Percentiles rank a stretch among this genome's conserved stretches.
These are phyloP conservation scores for Metschnikowia proteae DNA, from an alignment of 805 yeast species.

Conservation along the genomic window DNA sequence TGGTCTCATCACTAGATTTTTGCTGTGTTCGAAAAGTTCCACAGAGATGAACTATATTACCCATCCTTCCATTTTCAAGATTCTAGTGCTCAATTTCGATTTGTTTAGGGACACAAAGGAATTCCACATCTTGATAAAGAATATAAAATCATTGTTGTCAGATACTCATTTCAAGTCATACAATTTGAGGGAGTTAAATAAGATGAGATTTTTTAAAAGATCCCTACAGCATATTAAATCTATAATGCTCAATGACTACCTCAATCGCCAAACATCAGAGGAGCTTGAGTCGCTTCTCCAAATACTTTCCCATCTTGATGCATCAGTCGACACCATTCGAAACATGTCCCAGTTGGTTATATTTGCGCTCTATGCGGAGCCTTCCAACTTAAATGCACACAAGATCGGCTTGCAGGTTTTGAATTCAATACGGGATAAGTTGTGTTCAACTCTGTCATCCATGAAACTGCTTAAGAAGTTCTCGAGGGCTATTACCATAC, in stretches of 20 bases:
- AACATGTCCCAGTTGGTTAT: slow-evolving; percentile 46
- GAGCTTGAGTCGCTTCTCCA: slow-evolving; percentile 22
- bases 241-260: slow-evolving; percentile 10
- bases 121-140: slow-evolving; percentile 52
- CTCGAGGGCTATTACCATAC: slow-evolving; percentile 55
- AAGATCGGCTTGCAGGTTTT: slow-evolving; percentile 33
- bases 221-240: slow-evolving; percentile 49
- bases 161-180: slow-evolving; percentile 48
- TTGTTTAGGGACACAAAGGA: slow-evolving; percentile 56
- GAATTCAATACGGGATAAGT: slow-evolving; percentile 32
- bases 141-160: slow-evolving; percentile 52
- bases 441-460: slow-evolving; percentile 39
- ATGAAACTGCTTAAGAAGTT: slow-evolving; percentile 40
- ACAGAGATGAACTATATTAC: not conserved
- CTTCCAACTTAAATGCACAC: slow-evolving; percentile 27
- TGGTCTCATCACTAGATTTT: not conserved
- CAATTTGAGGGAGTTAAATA: slow-evolving; percentile 51
- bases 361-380: slow-evolving; percentile 45
- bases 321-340: slow-evolving; percentile 52
- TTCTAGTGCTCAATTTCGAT: slow-evolving; percentile 51
- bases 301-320: slow-evolving; percentile 33
- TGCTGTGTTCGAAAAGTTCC: not conserved
- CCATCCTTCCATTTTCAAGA: slow-evolving; percentile 36
- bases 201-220: slow-evolving; percentile 46
- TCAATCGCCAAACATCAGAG: slow-evolving; percentile 8